These are phyloP conservation scores for Erysimum pusillum DNA, from an alignment of 441 rosid species.

Conservation along the genomic window DNA sequence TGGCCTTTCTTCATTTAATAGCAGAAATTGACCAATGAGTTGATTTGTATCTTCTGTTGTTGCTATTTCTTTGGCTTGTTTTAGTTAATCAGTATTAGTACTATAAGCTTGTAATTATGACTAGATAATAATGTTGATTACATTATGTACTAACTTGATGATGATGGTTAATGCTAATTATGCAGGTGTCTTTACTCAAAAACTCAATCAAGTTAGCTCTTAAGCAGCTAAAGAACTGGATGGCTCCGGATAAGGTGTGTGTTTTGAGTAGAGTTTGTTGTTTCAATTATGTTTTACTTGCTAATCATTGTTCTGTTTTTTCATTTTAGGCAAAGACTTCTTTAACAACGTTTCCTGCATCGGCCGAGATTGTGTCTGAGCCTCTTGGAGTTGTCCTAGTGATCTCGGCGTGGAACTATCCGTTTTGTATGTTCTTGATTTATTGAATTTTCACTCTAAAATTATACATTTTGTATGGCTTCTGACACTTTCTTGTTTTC, in stretches of 20 bases:
- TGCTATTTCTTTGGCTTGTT: neutral
- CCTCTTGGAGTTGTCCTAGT: slow-evolving; percentile 85
- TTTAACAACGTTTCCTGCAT: slow-evolving; percentile 74
- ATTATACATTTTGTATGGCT: neutral
- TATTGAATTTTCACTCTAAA: neutral
- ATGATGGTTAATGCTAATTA: neutral
- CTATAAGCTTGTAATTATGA: neutral
- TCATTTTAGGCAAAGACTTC: slow-evolving; percentile 72
- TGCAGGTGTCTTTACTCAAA: slow-evolving; percentile 65
- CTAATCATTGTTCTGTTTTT: neutral
- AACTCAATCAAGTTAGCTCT: slow-evolving; percentile 67
- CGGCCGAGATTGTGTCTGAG: slow-evolving; percentile 83
- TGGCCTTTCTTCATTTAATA: slow-evolving; percentile 23
- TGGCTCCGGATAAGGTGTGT: slow-evolving; percentile 81
- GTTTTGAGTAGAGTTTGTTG: slow-evolving; percentile 4
- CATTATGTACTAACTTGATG: slow-evolving; percentile 3
- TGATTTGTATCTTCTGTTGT: neutral
- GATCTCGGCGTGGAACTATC: slow-evolving; percentile 90
- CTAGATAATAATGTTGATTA: neutral
- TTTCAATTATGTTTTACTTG: neutral
- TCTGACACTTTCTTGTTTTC: slow-evolving; percentile 23
- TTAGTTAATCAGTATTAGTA: neutral
- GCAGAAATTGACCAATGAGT: neutral
- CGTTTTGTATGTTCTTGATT: slow-evolving; percentile 60
- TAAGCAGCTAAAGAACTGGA: slow-evolving; percentile 72